A percentile compares a stretch with the other conserved stretches of the same genome.
Conservation (phyloP, 2,329 filamentous ascomycete genomes). For the Aspergillus sp. region DNA sequence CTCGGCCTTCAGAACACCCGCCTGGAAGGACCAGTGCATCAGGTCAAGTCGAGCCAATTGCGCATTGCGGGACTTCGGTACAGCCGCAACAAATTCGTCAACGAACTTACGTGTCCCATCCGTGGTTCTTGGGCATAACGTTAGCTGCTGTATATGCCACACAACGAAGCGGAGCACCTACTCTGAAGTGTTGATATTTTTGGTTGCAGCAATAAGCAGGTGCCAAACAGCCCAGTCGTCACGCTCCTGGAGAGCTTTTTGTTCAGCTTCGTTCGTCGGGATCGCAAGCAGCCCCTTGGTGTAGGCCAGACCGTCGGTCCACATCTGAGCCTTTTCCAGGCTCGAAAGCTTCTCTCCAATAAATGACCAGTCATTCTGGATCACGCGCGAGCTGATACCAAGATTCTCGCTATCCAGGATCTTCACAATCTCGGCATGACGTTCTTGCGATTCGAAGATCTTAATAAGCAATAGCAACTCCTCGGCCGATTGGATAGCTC, state of each 20-base stretch:
- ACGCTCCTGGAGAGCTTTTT: constrained; percentile 36
- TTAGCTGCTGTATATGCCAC: constrained; percentile 11
- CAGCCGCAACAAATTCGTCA: constrained; percentile 34
- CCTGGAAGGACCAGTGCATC: constrained; percentile 27
- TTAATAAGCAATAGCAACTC: constrained; percentile 49
- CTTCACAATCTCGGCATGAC: constrained; percentile 42
- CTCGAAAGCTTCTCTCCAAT: constrained; percentile 40
- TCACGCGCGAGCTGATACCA: constrained; percentile 44
- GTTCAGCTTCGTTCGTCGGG: constrained; percentile 32
- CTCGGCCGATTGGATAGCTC: constrained; percentile 49
- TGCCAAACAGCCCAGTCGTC: constrained; percentile 52
- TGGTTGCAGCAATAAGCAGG: constrained; percentile 40
- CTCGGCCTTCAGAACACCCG: constrained; percentile 27
- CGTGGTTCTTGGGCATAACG: constrained; percentile 28
- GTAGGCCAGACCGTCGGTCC: constrained; percentile 41
- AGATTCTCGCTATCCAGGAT: constrained; percentile 46
- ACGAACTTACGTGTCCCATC: constrained; percentile 36
- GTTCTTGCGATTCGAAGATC: constrained; percentile 46
- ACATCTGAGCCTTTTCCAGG: constrained; percentile 40
- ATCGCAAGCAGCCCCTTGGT: constrained; percentile 40
- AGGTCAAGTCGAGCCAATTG: constrained; percentile 41
- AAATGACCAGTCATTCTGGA: constrained; percentile 48
- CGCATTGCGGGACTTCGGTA: constrained; percentile 46
- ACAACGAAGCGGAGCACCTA: constrained; percentile 25
- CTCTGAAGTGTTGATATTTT: constrained; percentile 35